Conservation (phyloP, 2,329 filamentous ascomycete species). For the Fusarium napiforme region DNA sequence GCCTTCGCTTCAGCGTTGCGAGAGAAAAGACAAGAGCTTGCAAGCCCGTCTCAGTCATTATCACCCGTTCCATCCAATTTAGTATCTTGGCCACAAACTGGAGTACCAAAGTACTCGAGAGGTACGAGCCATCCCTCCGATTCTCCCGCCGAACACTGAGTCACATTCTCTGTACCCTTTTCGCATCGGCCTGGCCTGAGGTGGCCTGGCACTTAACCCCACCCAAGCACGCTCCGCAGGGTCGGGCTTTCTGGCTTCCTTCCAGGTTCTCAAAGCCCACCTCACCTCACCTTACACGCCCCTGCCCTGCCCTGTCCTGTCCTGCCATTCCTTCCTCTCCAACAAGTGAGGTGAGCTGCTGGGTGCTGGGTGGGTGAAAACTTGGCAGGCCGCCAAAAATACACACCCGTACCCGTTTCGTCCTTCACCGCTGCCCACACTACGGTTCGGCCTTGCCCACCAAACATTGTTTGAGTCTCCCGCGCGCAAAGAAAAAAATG, state of each 20-base stretch:
- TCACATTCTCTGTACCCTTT: slow-evolving; percentile 30
- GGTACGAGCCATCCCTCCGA: slow-evolving; percentile 28
- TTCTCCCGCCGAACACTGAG: slow-evolving; percentile 26
- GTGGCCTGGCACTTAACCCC: slow-evolving; percentile 33
- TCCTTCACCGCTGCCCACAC: slow-evolving; percentile 37
- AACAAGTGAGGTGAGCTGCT: slow-evolving; percentile 28
- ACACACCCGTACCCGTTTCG: slow-evolving; percentile 37
- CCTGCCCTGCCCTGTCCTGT: slow-evolving; percentile 12
- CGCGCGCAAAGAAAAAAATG: slow-evolving; percentile 36
- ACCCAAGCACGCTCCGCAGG: slow-evolving; percentile 26
- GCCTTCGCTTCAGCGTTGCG: slow-evolving; percentile 13
- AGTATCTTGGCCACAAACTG: slow-evolving; percentile 8
- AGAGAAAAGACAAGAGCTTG: slow-evolving; percentile 1
- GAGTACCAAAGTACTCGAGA: slow-evolving; percentile 25
- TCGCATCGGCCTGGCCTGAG: neutral
- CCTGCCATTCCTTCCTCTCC: slow-evolving; percentile 6
- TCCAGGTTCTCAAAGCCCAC: slow-evolving; percentile 24
- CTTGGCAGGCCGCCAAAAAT: slow-evolving; percentile 38
- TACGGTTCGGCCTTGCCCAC: slow-evolving; percentile 37
- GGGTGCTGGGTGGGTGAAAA: slow-evolving; percentile 26
- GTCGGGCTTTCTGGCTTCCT: slow-evolving; percentile 19
- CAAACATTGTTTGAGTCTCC: slow-evolving; percentile 44
- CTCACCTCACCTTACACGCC: slow-evolving; percentile 30
- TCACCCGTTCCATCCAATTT: neutral
- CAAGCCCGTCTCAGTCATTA: slow-evolving; percentile 10